Evolutionary conservation across 108 stramenopile species (phyloP), one percentile per base, ranked within the genome.

Genomic region (Aureococcus anophagefferens): DNA sequence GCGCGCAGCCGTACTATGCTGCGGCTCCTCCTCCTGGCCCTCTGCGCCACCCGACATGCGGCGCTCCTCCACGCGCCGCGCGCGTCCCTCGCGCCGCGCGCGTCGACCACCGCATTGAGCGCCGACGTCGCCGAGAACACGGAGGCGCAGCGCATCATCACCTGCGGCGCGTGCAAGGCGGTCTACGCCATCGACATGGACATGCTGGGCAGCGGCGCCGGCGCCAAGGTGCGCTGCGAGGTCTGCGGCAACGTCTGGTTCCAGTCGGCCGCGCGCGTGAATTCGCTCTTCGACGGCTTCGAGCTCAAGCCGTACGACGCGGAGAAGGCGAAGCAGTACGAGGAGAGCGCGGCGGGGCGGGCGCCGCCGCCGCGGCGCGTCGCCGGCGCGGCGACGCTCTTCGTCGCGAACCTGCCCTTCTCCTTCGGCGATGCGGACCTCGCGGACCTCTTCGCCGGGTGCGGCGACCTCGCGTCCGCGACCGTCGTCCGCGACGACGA

Each of bases 271-370:
- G 51, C 51, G 51, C 51, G 51, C 51, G 51, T 59, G 21, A 44
- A 44, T 13, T 11, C 40, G 40, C 40, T 44, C 40, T 44, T 44
- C 40, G 40, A 44, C 40, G 40, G 40, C 40, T 44, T 84, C 9
- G 84, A 85, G 33, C 79, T 85, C 21, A 85, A 85, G 72, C 81
- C 81, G 35, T 84, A 76, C 76, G 84, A 85, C 66, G 81, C 84
- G 4, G 84, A 82, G 29, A 62, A 67, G 30, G 81, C 84, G 75
- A 84, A 84, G 63, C 67, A 46, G 69, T 62, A 75, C 68, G 44
- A 70, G 32, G 64, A 80, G 76, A 68, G 77, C 46, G 79, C 40
- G 9, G 40, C 40, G 40, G 40, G 13, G 9, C 40, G 40, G 40
- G 9, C 40, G 40, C 40, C 40, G 40, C n/a, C n/a, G n/a, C n/a